Base-by-base conservation (phyloP, 2,329 filamentous ascomycete species). In the Aaosphaeria arxii region DNA sequence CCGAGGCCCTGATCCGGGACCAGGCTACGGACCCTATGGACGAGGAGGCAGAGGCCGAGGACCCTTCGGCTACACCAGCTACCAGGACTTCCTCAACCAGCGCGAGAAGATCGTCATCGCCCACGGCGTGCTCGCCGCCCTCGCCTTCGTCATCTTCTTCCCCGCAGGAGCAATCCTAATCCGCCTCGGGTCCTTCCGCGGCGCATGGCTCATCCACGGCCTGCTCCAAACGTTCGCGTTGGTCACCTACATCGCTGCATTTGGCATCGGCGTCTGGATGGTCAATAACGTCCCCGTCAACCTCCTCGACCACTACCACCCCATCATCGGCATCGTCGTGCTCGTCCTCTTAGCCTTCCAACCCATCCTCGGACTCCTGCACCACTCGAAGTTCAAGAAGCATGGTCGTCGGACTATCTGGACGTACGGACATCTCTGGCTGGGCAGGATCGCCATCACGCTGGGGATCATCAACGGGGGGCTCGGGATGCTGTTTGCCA, bases 381-480 rank as follows among this genome's bases (percentile, higher is more conserved):
- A 83, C 50, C 80, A 83, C 55, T 55, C 67, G 6, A 61, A 74
- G 50, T 82, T 72, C 62, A 74, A 74, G 46, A 75, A 73, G 51
- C 70, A 71, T 5, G 69, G 68, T 5, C 62, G 67, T 4, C 72
- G 76, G 36, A 75, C 72, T 1, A 47, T 72, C 7, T 76, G 73
- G 61, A 76, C 75, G 1, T 71, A 77, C 50, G 70, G 67, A 2
- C 80, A 83, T 59, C 67, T 81, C 30, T 83, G 80, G 80, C 64
- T 80, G 17, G 80, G 80, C 7, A 69, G 80, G 1, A 59, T 71
- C 28, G 66, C 75, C 30, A 75, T 83, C 30, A 67, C 74, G 1
- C 60, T 82, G 2, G 79, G 76, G 0, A 77, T 81, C 46, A 70
- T 82, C 54, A 82, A 82, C 56, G 80, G 77, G 11, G 80, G 79